A percentile compares a stretch with the other conserved stretches of the same genome.
These are phyloP conservation scores for Arthonia radiata DNA, from an alignment of 495 filamentous ascomycete genomes.

Conservation along the genomic window DNA sequence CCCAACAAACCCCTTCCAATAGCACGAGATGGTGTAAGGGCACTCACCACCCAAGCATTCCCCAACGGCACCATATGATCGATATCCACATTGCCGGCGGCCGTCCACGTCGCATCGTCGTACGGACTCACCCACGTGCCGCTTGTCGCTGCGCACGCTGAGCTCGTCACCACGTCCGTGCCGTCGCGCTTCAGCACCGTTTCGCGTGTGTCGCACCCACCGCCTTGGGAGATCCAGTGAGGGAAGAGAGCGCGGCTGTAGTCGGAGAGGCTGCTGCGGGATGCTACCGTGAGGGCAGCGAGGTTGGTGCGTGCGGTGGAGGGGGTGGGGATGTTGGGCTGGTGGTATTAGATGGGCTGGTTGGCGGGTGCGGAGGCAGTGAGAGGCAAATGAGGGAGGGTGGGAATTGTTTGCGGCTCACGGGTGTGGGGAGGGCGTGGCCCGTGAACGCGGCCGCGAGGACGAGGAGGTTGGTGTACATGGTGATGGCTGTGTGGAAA, in stretches of 20 bases:
- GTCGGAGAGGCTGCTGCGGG: conserved; percentile 23
- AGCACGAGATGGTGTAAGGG: too few species aligned
- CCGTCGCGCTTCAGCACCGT: conserved; percentile 46
- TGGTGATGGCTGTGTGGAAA: too few species aligned
- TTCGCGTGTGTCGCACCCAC: conserved; percentile 39
- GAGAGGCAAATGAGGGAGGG: too few species aligned
- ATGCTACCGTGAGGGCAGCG: conserved; percentile 24
- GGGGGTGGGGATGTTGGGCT: conserved; percentile 34
- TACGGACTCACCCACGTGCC: conserved; percentile 42
- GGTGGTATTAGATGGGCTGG: too few species aligned
- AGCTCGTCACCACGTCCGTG: conserved; percentile 22
- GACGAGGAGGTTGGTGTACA: too few species aligned
- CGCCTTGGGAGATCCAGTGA: conserved; percentile 37
- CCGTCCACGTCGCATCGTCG: conserved; percentile 44
- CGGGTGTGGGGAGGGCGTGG: too few species aligned
- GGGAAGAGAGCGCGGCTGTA: conserved; percentile 42
- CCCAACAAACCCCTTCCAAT: too few species aligned
- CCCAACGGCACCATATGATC: conserved; percentile 53
- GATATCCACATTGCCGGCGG: conserved; percentile 40
- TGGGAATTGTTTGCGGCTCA: too few species aligned
- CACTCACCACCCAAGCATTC: conserved; percentile 43
- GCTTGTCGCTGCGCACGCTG: conserved; percentile 27
- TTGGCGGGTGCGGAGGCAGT: too few species aligned
- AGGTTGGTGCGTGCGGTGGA: conserved; percentile 28
- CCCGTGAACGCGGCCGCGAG: too few species aligned